These are phyloP conservation scores for Mariannaea elegans DNA, from an alignment of 2,329 filamentous ascomycete genomes.

Conservation along the genomic window DNA sequence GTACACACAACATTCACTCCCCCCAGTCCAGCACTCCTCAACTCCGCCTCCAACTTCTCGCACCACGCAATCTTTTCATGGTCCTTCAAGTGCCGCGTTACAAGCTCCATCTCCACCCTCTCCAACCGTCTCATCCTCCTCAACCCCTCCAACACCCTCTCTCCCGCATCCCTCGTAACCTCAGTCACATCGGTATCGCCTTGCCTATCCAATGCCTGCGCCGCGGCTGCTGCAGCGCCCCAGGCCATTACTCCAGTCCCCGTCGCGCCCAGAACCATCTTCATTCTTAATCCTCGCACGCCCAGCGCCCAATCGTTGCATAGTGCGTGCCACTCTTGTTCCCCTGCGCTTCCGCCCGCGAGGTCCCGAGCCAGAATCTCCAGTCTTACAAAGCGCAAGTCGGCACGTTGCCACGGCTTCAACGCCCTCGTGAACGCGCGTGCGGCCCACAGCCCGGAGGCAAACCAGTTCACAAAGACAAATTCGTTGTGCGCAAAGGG, in stretches of 20 bases:
- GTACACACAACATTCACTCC: slow-evolving; percentile 35
- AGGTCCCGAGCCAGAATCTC: slow-evolving; percentile 53
- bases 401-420: slow-evolving; percentile 52
- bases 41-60: slow-evolving; percentile 37
- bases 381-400: slow-evolving; percentile 51
- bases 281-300: slow-evolving; percentile 51
- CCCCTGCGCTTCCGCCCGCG: slow-evolving; percentile 34
- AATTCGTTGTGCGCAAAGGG: slow-evolving; percentile 57
- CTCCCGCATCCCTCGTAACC: slow-evolving; percentile 27
- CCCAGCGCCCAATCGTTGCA: slow-evolving; percentile 48
- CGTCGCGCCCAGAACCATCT: slow-evolving; percentile 43
- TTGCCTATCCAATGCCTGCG: slow-evolving; percentile 33
- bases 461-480: slow-evolving; percentile 56
- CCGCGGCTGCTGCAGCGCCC: slow-evolving; percentile 30
- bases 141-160: slow-evolving; percentile 43
- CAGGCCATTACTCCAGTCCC: slow-evolving; percentile 15
- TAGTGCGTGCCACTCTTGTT: slow-evolving; percentile 48
- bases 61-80: slow-evolving; percentile 49
- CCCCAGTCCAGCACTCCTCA: slow-evolving; percentile 31
- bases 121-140: slow-evolving; percentile 43
- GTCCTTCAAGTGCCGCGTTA: slow-evolving; percentile 42
- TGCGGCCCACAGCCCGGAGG: slow-evolving; percentile 54
- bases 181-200: slow-evolving; percentile 27
- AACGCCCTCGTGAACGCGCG: slow-evolving; percentile 47
- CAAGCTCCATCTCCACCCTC: slow-evolving; percentile 53